Evolutionary conservation across 2,329 filamentous ascomycete genomes (phyloP).

Genomic region (Colletotrichum orbiculare): DNA sequence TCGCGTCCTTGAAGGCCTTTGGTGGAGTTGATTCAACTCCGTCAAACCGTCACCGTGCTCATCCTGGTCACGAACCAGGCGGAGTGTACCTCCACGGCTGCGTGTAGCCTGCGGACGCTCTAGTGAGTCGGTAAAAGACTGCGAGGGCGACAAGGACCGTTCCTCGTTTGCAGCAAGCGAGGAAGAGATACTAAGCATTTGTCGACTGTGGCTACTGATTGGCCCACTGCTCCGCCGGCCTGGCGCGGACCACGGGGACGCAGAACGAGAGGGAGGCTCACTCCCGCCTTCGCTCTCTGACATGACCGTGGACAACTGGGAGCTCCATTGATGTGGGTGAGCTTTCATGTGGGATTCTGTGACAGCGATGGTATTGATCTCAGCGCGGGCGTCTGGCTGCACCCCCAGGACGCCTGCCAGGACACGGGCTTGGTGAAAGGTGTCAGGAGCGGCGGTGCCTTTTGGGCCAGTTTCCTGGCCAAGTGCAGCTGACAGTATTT

Average conservation of each 20-base stretch:
- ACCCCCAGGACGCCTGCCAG: constrained; percentile 45
- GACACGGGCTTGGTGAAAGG: constrained; percentile 50
- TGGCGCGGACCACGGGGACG: constrained; percentile 54
- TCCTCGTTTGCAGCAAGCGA: constrained; percentile 60
- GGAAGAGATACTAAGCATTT: constrained; percentile 68
- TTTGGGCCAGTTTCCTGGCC: constrained; percentile 58
- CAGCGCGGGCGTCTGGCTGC: constrained; percentile 45
- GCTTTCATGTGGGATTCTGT: constrained; percentile 53
- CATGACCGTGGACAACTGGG: constrained; percentile 71
- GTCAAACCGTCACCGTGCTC: constrained; percentile 73
- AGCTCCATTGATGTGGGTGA: constrained; percentile 70
- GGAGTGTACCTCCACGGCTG: constrained; percentile 52
- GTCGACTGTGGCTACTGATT: constrained; percentile 62
- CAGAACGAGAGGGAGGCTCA: constrained; percentile 59
- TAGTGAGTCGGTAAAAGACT: constrained; percentile 57
- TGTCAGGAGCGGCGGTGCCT: constrained; percentile 52
- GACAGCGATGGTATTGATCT: constrained; percentile 15
- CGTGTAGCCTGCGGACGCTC: constrained; percentile 61
- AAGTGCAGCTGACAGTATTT: constrained; percentile 66
- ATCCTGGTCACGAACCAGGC: constrained; percentile 67
- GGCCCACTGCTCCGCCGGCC: constrained; percentile 63
- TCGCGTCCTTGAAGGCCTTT: constrained; percentile 64
- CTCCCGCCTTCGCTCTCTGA: constrained; percentile 70
- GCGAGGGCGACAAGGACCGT: constrained; percentile 49
- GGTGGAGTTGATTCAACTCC: constrained; percentile 65